Evolutionary conservation across 139 green algal species (phyloP).

Genomic region (Chlorella sp.): DNA sequence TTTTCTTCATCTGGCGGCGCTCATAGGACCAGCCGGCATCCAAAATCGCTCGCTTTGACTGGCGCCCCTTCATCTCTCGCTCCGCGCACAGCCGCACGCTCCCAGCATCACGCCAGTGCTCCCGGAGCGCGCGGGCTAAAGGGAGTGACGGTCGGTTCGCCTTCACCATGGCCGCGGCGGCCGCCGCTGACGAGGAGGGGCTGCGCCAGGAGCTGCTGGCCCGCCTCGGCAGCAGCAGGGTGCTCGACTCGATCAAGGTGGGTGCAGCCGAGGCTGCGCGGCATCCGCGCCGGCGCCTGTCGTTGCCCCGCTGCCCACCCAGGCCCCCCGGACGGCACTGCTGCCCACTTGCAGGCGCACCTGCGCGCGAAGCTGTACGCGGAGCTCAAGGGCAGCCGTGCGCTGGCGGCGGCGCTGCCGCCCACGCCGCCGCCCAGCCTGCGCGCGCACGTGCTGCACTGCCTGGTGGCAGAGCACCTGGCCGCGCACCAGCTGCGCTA

Average conservation of each 20-base stretch:
- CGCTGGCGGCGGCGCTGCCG: background rate
- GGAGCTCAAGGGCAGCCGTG: conserved; percentile 8
- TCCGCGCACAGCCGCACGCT: background rate
- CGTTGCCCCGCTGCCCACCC: background rate
- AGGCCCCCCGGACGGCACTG: background rate
- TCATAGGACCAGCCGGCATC: too few relatives aligned
- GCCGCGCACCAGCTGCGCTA: background rate
- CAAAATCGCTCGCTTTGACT: too few relatives aligned
- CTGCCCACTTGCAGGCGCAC: conserved; percentile 10
- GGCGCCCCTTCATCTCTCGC: too few relatives aligned
- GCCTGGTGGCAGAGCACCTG: conserved; percentile 22
- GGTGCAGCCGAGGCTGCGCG: too few relatives aligned
- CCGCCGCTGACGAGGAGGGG: background rate
- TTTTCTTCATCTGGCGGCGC: too few relatives aligned
- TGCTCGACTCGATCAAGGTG: conserved; percentile 25
- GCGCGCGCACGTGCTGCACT: conserved; percentile 24
- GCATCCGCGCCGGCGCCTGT: too few relatives aligned
- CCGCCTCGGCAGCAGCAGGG: background rate
- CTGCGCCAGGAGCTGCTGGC: conserved; percentile 4
- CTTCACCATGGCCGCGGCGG: background rate
- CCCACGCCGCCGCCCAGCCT: background rate
- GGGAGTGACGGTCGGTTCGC: too few relatives aligned
- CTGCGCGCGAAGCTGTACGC: conserved; percentile 19
- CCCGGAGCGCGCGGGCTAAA: too few relatives aligned
- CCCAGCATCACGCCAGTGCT: too few relatives aligned